A percentile compares a stretch with the other conserved stretches of the same genome.
phyloP scores from a whole-genome alignment of 2,329 filamentous ascomycete genomes.

The Fusarium decemcellulare region DNA sequence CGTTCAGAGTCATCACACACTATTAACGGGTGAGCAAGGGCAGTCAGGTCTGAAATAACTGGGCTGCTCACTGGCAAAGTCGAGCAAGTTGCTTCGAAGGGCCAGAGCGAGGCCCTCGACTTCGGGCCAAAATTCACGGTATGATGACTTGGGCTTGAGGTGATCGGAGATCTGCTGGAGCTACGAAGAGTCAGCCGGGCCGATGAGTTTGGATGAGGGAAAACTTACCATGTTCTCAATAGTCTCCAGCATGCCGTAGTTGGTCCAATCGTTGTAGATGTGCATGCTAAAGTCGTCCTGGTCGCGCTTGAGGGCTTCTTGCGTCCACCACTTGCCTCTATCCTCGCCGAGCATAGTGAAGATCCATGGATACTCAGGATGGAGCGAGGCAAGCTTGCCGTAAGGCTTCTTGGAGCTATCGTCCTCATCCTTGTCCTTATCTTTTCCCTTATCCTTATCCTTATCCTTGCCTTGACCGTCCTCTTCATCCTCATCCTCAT shows the following conservation, averaged over 20 bases:
- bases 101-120: constrained; percentile 39
- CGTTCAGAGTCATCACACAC: constrained; percentile 19
- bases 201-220: fast-evolving
- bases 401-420: neutral
- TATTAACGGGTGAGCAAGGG: constrained; percentile 3
- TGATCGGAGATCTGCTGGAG: constrained; percentile 53
- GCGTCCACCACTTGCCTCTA: constrained; percentile 35
- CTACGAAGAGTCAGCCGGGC: neutral
- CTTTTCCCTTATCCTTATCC: neutral
- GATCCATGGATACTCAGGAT: constrained; percentile 33
- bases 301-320: constrained; percentile 38
- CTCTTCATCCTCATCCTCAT: neutral
- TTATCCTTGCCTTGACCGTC: neutral
- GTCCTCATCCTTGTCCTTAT: neutral
- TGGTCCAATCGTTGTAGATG: constrained; percentile 58
- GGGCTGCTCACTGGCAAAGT: constrained; percentile 20
- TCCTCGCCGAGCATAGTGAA: constrained; percentile 35
- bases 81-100: constrained; percentile 10
- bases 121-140: constrained; percentile 43
- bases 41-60: fast-evolving
- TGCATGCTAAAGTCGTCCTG: constrained; percentile 59
- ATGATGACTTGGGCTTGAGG: constrained; percentile 19
- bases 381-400: constrained; percentile 37
- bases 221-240: constrained; percentile 55
- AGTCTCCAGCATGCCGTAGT: constrained; percentile 58